Evolutionary conservation across 2,329 filamentous ascomycete species (phyloP).

Genomic region (Fusarium beomiforme): DNA sequence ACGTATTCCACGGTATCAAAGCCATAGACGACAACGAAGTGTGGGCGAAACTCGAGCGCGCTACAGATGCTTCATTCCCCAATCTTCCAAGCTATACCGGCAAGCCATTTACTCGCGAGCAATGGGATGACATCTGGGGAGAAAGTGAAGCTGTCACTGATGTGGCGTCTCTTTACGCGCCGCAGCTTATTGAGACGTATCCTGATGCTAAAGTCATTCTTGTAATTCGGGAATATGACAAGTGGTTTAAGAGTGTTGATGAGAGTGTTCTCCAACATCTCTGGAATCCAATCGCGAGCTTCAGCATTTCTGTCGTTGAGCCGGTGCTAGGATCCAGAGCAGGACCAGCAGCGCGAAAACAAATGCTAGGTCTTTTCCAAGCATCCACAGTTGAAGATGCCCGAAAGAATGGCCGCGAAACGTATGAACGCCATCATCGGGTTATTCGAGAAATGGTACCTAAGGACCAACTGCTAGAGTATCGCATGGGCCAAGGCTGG

Average conservation of each 20-base stretch:
- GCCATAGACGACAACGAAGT: slow-evolving; percentile 36
- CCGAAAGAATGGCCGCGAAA: slow-evolving; percentile 29
- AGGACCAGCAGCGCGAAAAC: slow-evolving; percentile 37
- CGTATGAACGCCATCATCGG: slow-evolving; percentile 45
- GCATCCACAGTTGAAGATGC: slow-evolving; percentile 37
- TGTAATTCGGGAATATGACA: slow-evolving; percentile 45
- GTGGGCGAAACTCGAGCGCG: slow-evolving; percentile 41
- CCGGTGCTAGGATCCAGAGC: slow-evolving; percentile 48
- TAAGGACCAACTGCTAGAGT: slow-evolving; percentile 44
- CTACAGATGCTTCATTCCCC: slow-evolving; percentile 45
- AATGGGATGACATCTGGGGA: slow-evolving; percentile 49
- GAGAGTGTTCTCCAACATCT: slow-evolving; percentile 43
- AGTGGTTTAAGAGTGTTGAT: slow-evolving; percentile 47
- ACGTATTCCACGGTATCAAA: slow-evolving; percentile 47
- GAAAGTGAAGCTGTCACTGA: slow-evolving; percentile 46
- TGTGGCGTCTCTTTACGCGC: slow-evolving; percentile 41
- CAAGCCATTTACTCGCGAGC: slow-evolving; percentile 36
- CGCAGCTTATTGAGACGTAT: slow-evolving; percentile 44
- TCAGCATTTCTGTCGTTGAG: slow-evolving; percentile 39
- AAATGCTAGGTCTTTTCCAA: slow-evolving; percentile 43
- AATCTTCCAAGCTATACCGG: slow-evolving; percentile 43
- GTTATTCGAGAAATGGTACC: slow-evolving; percentile 44
- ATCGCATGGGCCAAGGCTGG: slow-evolving; percentile 48
- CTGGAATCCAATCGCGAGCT: slow-evolving; percentile 24
- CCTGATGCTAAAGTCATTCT: slow-evolving; percentile 50